phyloP scores from a whole-genome alignment of 371 early-diverging fungal genomes.

The Mortierella sp. region DNA sequence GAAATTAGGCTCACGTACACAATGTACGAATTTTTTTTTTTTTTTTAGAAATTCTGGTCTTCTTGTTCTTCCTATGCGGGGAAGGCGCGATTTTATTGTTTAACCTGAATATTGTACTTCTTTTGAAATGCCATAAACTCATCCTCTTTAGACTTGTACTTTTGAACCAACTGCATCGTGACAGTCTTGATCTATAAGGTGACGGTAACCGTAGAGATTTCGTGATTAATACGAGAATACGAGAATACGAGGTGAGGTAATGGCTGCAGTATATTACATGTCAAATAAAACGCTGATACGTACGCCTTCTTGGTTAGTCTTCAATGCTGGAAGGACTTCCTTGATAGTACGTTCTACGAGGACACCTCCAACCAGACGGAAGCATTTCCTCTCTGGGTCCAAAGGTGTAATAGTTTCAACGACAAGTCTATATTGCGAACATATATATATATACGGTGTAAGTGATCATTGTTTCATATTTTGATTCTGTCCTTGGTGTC shows the following conservation, averaged over 20 bases:
- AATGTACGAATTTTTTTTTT: too few relatives aligned
- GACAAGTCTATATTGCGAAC: conserved; percentile 75
- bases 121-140: conserved; percentile 90
- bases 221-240: background rate
- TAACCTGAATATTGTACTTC: conserved; percentile 82
- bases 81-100: conserved; percentile 55
- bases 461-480: too few relatives aligned
- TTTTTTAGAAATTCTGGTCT: background rate
- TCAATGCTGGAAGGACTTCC: conserved; percentile 92
- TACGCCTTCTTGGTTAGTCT: conserved; percentile 90
- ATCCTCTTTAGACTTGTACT: conserved; percentile 91
- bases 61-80: background rate
- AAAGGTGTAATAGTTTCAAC: conserved; percentile 92
- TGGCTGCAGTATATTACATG: background rate
- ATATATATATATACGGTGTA: too few relatives aligned
- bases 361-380: conserved; percentile 93
- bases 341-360: conserved; percentile 92
- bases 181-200: conserved; percentile 76
- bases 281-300: conserved; percentile 28
- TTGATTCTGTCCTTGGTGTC: too few relatives aligned
- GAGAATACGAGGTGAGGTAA: background rate
- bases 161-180: conserved; percentile 78
- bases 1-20: too few relatives aligned
- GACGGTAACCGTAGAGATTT: conserved; percentile 1
- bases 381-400: conserved; percentile 89